These are phyloP conservation scores for Beta corolliflora DNA, from an alignment of 179 eudicot species.

Conservation along the genomic window DNA sequence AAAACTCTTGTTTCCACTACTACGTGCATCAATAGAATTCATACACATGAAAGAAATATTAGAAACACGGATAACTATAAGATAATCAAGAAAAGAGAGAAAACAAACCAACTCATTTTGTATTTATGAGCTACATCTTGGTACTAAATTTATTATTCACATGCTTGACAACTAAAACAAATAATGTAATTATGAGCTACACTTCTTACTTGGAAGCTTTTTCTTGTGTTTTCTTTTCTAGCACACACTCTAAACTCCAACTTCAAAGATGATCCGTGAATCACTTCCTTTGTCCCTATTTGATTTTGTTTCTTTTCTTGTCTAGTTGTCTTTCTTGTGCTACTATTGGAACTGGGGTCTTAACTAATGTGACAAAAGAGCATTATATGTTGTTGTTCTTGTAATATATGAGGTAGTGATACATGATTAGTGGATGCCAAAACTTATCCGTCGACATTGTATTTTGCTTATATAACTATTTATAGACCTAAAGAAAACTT, in stretches of 20 bases:
- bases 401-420: neutral
- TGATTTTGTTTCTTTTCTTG: constrained; percentile 5
- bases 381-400: neutral
- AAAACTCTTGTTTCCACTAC: neutral
- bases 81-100: neutral
- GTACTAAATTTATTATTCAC: constrained; percentile 18
- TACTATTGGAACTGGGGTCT: neutral
- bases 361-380: neutral
- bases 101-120: neutral
- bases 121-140: neutral
- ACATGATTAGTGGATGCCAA: too few relatives aligned
- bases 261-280: constrained; percentile 37
- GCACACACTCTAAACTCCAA: constrained; percentile 17
- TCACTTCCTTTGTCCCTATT: neutral
- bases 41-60: constrained; percentile 17
- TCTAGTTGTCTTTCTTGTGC: neutral
- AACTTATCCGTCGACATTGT: too few relatives aligned
- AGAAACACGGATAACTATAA: neutral
- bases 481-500: too few relatives aligned
- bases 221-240: constrained; percentile 7
- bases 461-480: too few relatives aligned
- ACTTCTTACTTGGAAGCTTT: constrained; percentile 24
- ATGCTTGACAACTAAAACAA: constrained; percentile 19
- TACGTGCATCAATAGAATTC: constrained; percentile 32
- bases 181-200: constrained; percentile 15